These are phyloP conservation scores for Sporothrix euskadiensis DNA, from an alignment of 2,329 filamentous ascomycete species.

Conservation along the genomic window DNA sequence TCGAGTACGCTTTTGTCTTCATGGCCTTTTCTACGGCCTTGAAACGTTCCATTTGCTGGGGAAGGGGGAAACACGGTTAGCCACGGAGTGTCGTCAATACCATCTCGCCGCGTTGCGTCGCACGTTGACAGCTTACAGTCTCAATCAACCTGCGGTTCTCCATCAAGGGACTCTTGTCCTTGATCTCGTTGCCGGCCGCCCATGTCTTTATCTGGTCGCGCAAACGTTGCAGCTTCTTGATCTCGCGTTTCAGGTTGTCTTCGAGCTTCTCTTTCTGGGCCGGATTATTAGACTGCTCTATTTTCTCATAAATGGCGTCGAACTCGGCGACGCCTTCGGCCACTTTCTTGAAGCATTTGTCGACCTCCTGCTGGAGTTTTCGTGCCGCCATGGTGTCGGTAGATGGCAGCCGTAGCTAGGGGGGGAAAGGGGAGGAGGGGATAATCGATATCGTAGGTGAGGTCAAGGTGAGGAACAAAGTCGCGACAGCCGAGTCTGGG, in stretches of 20 bases:
- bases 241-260: slow-evolving; percentile 97
- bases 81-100: not conserved
- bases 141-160: slow-evolving; percentile 96
- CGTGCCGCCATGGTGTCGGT: slow-evolving; percentile 76
- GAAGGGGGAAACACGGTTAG: not conserved
- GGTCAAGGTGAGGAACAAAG: not conserved
- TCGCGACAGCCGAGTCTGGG: not conserved
- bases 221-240: slow-evolving; percentile 98
- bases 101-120: too few relatives aligned
- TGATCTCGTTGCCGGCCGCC: slow-evolving; percentile 98
- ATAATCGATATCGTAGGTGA: not conserved
- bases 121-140: slow-evolving; percentile 64
- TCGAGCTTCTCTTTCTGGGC: slow-evolving; percentile 98
- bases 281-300: slow-evolving; percentile 85
- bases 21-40: slow-evolving; percentile 99
- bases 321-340: slow-evolving; percentile 89
- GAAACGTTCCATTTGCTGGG: slow-evolving; percentile 97
- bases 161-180: slow-evolving; percentile 93
- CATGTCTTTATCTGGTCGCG: slow-evolving; percentile 99
- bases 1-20: slow-evolving; percentile 99
- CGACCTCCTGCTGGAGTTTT: slow-evolving; percentile 96
- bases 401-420: not conserved
- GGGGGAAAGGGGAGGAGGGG: not conserved
- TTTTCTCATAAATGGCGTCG: slow-evolving; percentile 96
- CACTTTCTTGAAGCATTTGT: slow-evolving; percentile 99